A percentile compares a stretch with the other conserved stretches of the same genome.
Conservation (phyloP, 2,329 filamentous ascomycete genomes). For the Verticillium dahliae region DNA sequence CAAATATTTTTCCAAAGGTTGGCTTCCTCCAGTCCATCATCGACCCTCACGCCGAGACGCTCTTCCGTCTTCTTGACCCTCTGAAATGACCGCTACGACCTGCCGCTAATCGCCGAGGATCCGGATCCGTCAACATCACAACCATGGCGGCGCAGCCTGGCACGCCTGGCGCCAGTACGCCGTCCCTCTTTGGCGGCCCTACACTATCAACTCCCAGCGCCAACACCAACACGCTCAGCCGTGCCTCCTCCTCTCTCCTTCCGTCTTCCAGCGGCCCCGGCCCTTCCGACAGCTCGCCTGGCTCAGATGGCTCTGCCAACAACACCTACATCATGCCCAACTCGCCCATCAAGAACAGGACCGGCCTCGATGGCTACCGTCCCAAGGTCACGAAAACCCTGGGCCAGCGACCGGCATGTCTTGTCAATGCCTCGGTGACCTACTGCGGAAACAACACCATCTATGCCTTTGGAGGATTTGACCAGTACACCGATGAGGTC, state of each 20-base stretch:
- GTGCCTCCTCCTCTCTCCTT: background rate
- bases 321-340: conserved; percentile 91
- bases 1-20: background rate
- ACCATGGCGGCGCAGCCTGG: background rate
- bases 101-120: conserved; percentile 29
- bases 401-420: conserved; percentile 79
- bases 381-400: conserved; percentile 76
- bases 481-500: conserved; percentile 97
- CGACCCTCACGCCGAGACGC: background rate
- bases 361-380: conserved; percentile 67
- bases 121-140: background rate
- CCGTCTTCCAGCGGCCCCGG: background rate
- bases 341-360: conserved; percentile 64
- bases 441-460: conserved; percentile 97
- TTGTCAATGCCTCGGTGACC: conserved; percentile 98
- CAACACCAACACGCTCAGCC: background rate
- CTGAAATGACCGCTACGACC: background rate
- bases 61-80: background rate
- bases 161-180: background rate
- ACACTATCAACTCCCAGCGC: background rate
- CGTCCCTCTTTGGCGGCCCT: conserved; percentile 1
- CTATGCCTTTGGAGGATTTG: conserved; percentile 96
- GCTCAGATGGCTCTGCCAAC: conserved; percentile 50
- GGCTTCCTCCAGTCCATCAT: background rate
- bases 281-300: conserved; percentile 41